A percentile compares a stretch with the other conserved stretches of the same genome.
Evolutionary conservation across 2,329 filamentous ascomycete species (phyloP).

Genomic region (Pseudogymnoascus pannorum): DNA sequence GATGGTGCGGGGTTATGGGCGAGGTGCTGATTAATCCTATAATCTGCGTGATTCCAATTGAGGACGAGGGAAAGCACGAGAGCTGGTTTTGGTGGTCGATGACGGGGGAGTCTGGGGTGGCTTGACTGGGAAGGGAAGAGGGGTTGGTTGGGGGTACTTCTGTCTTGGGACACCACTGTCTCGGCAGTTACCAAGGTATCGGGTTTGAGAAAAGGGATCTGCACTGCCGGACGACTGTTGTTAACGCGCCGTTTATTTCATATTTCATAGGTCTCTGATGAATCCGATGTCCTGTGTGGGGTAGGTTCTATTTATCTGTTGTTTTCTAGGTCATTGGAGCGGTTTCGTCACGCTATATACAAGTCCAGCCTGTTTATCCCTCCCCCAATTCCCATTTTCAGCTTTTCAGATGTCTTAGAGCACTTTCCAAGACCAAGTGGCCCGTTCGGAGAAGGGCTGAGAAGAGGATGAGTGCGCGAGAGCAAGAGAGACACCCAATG

Average conservation of each 20-base stretch:
- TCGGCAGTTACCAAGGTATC: background rate
- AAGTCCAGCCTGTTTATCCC: constrained; percentile 2
- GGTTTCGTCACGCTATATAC: constrained; percentile 5
- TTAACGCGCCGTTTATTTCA: background rate
- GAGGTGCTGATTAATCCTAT: background rate
- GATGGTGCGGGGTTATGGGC: background rate
- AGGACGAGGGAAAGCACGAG: background rate
- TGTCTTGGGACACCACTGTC: background rate
- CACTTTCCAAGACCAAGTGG: background rate
- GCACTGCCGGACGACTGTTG: background rate
- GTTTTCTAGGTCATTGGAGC: constrained; percentile 5
- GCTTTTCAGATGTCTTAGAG: background rate
- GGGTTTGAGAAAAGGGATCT: background rate
- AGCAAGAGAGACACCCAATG: background rate
- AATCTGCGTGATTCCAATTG: background rate
- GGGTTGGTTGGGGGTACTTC: background rate
- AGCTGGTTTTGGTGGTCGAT: background rate
- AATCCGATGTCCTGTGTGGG: background rate
- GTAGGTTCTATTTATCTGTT: constrained; percentile 3
- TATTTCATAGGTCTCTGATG: background rate
- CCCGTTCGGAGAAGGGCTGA: background rate
- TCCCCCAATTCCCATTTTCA: background rate
- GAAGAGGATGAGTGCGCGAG: background rate
- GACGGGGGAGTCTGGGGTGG: background rate
- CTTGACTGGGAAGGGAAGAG: background rate